These are phyloP conservation scores for Bacterosira constricta DNA, from an alignment of 108 stramenopile species.

Conservation along the genomic window DNA sequence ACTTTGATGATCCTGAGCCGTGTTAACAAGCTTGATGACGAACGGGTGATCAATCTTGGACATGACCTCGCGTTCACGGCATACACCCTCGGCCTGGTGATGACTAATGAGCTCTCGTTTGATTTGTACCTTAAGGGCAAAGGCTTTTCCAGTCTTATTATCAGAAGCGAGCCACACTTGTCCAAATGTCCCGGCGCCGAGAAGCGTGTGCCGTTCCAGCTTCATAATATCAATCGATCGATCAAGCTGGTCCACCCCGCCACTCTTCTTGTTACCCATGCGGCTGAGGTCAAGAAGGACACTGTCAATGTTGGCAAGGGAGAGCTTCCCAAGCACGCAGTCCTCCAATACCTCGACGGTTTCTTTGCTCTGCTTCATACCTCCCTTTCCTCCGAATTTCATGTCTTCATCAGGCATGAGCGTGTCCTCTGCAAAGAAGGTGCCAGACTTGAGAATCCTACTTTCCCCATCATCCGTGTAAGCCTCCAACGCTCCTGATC, in stretches of 20 bases:
- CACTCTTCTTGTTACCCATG: constrained; percentile 28
- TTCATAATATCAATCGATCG: constrained; percentile 47
- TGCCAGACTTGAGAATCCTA: constrained; percentile 33
- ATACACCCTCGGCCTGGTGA: constrained; percentile 76
- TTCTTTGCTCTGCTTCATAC: constrained; percentile 38
- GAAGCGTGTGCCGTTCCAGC: constrained; percentile 86
- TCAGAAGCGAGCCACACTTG: constrained; percentile 98
- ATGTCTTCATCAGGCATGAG: constrained; percentile 71
- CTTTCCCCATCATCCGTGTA: constrained; percentile 44
- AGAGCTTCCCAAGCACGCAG: constrained; percentile 45
- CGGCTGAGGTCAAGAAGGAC: constrained; percentile 46
- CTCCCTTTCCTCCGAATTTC: constrained; percentile 51
- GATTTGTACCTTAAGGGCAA: constrained; percentile 90
- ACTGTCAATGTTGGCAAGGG: constrained; percentile 48
- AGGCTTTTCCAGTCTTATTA: constrained; percentile 74
- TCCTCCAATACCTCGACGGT: constrained; percentile 52
- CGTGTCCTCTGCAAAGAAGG: constrained; percentile 48
- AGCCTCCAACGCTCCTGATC: constrained; percentile 43
- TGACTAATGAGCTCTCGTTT: constrained; percentile 97
- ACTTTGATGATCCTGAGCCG: constrained; percentile 76
- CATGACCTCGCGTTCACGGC: constrained; percentile 75
- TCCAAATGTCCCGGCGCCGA: constrained; percentile 99
- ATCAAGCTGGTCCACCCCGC: constrained; percentile 24
- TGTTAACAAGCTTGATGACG: constrained; percentile 81
- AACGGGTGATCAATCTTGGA: constrained; percentile 83